phyloP scores from a whole-genome alignment of 768 basidiomycete genomes.

The Naganishia randhawae region DNA sequence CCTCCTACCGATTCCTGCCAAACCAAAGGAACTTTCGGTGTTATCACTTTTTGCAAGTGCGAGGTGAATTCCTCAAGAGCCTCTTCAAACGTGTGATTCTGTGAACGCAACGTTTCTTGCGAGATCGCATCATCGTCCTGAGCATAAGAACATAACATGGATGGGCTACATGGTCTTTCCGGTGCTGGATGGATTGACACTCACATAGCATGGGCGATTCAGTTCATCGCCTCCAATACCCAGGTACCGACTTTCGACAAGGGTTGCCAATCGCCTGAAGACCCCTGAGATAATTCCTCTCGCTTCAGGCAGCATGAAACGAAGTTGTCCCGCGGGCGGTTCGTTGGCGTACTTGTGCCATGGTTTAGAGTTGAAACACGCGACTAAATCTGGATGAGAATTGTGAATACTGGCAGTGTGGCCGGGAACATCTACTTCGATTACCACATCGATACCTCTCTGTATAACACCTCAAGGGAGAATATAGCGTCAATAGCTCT shows the following conservation, averaged over 20 bases:
- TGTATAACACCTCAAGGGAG: background rate
- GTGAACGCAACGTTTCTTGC: constrained; percentile 57
- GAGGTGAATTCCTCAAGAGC: constrained; percentile 65
- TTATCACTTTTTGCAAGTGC: constrained; percentile 61
- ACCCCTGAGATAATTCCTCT: no score
- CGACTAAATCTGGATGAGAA: constrained; percentile 70
- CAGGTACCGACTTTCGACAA: constrained; percentile 63
- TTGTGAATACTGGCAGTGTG: constrained; percentile 66
- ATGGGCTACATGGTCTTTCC: background rate
- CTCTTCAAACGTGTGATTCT: constrained; percentile 60
- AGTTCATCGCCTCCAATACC: constrained; percentile 80
- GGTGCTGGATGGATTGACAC: background rate
- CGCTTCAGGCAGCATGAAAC: constrained; percentile 60
- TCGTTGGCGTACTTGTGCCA: constrained; percentile 50
- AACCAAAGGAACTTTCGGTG: constrained; percentile 72
- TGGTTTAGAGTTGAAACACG: constrained; percentile 58
- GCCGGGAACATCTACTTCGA: constrained; percentile 79
- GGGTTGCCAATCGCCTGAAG: constrained; percentile 53
- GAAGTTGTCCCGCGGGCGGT: constrained; percentile 78
- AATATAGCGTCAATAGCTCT: constrained; percentile 4
- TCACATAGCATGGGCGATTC: constrained; percentile 63
- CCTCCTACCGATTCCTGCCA: constrained; percentile 73
- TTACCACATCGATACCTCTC: constrained; percentile 68
- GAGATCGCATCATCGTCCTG: constrained; percentile 59
- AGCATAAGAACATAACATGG: background rate